Evolutionary conservation across 129 eudicot species (phyloP), one percentile per base, ranked within the genome.

Genomic region (Calendula officinalis): DNA sequence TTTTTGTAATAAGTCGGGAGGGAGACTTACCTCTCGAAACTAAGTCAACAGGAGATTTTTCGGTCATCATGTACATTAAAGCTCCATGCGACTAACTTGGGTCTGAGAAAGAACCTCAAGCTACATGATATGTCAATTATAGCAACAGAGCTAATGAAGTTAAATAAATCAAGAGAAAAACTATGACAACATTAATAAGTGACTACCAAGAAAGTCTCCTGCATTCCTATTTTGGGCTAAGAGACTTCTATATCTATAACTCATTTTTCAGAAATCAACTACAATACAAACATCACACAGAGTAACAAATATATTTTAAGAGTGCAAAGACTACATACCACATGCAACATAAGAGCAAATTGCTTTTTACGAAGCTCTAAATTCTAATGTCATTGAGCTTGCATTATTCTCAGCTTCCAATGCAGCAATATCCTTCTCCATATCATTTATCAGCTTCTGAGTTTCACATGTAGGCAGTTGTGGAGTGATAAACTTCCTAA

Each of bases 321-420:
- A 16, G 30, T 22, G 49, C 0, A 66, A 45, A 8, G 64, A 17
- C 49, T 51, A 81, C 96, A 71, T 80, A 92, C 98, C 96, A 92
- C 98, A 46, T 92, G 98, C 78, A 92, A 73, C 54, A 92, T 71
- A 62, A 92, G 95, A 49, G 96, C 73, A 60, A 92, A 92, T 68
- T 92, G 98, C 78, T 92, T 92, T 68, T 83, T 92, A 47, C 98
- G 95, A 36, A 92, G 98, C 39, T 22, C 30, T 22, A 22, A 22
- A 22, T 22, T 92, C 98, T 6, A 92, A 67, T 5, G 83, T 82
- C 65, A 95, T 85, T 5, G 98, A 92, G 58, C 87, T 73, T 43
- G 96, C 84, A 55, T 83, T 79, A 61, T 92, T 88, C 64, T 92
- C 98, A 6, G 95, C 95, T 72, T 92, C 98, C 75, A 92, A 73